phyloP scores from a whole-genome alignment of 192 early-diverging fungal species.

The Rhizophagus prolifer region DNA sequence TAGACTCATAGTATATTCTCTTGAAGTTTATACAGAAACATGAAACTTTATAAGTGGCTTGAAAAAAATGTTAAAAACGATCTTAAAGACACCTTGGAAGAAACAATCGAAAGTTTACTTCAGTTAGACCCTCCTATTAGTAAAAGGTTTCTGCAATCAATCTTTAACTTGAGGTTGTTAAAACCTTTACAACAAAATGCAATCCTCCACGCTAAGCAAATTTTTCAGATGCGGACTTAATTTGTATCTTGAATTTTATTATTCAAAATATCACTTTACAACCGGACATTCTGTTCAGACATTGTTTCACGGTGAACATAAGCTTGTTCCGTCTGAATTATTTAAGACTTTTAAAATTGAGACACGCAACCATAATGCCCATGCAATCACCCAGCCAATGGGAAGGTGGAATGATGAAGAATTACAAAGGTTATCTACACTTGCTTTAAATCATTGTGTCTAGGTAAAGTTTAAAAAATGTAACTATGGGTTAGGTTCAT shows the following conservation, averaged over 20 bases:
- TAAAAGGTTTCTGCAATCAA: too few relatives aligned
- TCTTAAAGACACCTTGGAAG: constrained; percentile 22
- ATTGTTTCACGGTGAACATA: constrained; percentile 10
- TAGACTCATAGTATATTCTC: constrained; percentile 1
- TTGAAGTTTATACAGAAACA: constrained; percentile 10
- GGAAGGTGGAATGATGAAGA: constrained; percentile 8
- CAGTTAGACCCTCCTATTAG: constrained; percentile 18
- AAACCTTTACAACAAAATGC: constrained; percentile 9
- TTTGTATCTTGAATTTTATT: constrained; percentile 16
- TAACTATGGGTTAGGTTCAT: too few relatives aligned
- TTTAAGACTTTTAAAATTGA: not conserved
- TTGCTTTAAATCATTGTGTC: not conserved
- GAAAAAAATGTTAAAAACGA: constrained; percentile 7
- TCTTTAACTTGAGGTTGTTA: not conserved
- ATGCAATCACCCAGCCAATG: not conserved
- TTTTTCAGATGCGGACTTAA: constrained; percentile 8
- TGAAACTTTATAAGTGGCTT: constrained; percentile 20
- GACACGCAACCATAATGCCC: not conserved
- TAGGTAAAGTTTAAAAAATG: constrained; percentile 8
- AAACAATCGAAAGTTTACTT: constrained; percentile 23
- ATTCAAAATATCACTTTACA: constrained; percentile 19
- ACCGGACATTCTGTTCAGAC: constrained; percentile 4
- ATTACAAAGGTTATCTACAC: not conserved
- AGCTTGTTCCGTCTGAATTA: not conserved
- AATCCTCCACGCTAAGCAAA: not conserved